Base-by-base conservation (phyloP, 768 basidiomycete species). In the Glaciozyma martinii region DNA sequence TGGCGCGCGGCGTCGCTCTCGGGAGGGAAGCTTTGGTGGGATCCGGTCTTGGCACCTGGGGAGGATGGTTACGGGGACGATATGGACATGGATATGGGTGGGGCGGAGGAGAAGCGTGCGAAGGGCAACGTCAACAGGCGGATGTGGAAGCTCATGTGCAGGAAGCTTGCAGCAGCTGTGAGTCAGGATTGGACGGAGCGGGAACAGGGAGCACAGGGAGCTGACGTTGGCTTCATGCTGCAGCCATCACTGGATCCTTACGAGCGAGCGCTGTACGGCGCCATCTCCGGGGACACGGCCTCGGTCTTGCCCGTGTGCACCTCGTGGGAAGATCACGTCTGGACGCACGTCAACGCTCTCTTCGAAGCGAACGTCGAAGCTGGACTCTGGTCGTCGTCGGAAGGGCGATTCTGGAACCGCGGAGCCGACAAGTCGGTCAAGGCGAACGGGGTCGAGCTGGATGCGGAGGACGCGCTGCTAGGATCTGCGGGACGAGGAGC, bases 281-380 rank as follows among this genome's bases (percentile, higher is more conserved):
- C 91, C 0, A 82, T 99, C 12, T 85, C 77, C 8, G 79, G 79
- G 81, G 32, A 93, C 85, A 40, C 86, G 81, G 18, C 82, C 80
- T 54, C 85, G 81, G 75, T 79, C 3, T 85, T 87, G 67, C 81
- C 85, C 0, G 84, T 87, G 5, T 93, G 90, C 73, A 78, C 85
- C 42, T 87, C 88, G 27, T 98, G 94, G 93, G 89, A 93, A 73
- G 95, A 99, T 73, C 86, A 93, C 74, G 80, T 98, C 0, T 99
- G 95, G 95, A 90, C 89, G 0, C 86, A 89, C 63, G 79, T 92
- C 58, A 85, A 85, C 70, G 81, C 89, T 56, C 79, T 89, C 46
- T 86, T 88, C 71, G 89, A 93, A 74, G 85, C 90, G 70, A 85
- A 87, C 65, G 82, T 87, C 74, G 86, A 84, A 53, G 80, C 80